Percentiles rank a stretch among this genome's conserved stretches.
Evolutionary conservation across 2,329 filamentous ascomycete genomes (phyloP).

Genomic region (Phoma herbarum): DNA sequence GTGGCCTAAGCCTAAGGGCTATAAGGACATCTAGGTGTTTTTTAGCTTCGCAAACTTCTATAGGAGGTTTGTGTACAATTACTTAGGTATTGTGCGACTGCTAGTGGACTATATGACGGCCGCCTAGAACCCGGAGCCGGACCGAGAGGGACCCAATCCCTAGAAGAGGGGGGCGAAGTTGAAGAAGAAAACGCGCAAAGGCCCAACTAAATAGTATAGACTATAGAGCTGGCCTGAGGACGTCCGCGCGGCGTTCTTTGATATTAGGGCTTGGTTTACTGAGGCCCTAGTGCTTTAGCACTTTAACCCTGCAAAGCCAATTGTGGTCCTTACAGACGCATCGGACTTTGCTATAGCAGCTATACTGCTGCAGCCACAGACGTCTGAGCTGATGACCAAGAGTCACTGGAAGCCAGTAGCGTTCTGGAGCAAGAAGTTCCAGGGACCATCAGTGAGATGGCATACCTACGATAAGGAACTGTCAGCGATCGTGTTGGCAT

Average conservation of each 20-base stretch:
- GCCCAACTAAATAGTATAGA: neutral
- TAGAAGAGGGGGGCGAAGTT: neutral
- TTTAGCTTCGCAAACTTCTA: conserved; percentile 3
- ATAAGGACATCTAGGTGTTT: conserved; percentile 3
- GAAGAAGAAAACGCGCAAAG: conserved; percentile 1
- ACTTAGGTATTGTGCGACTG: neutral
- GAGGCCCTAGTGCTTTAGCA: neutral
- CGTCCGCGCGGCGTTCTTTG: neutral
- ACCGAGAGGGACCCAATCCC: neutral
- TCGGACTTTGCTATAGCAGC: conserved; percentile 4
- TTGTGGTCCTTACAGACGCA: neutral
- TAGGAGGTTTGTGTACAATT: conserved; percentile 6
- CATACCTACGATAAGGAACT: conserved; percentile 14
- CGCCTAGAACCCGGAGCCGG: conserved; percentile 2
- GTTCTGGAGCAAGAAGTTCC: conserved; percentile 8
- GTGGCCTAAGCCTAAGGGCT: conserved; percentile 4
- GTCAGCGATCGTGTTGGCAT: conserved; percentile 1
- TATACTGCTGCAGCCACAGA: conserved; percentile 5
- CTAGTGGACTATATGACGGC: conserved; percentile 8
- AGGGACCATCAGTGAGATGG: conserved; percentile 2
- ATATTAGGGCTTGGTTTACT: conserved; percentile 2
- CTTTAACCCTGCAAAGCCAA: neutral
- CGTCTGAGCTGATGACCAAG: neutral
- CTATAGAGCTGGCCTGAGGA: neutral
- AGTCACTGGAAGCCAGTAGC: conserved; percentile 11